Evolutionary conservation across 2,329 filamentous ascomycete species (phyloP), one percentile per base, ranked within the genome.

Genomic region (Fusarium xylarioides): DNA sequence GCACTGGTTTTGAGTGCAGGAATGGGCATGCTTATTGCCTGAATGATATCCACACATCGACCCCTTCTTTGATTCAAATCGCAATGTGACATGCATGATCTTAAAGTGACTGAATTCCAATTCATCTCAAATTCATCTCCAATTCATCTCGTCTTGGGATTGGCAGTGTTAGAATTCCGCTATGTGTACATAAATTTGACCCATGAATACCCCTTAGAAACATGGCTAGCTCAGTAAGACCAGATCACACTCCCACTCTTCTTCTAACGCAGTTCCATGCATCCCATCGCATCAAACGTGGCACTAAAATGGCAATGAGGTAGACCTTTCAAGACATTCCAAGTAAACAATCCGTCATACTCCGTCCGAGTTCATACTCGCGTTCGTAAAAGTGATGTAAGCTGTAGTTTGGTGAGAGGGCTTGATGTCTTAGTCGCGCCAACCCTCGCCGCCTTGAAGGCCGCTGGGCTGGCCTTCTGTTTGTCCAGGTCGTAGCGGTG

Each of bases 391-490:
- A 59, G 52, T 46, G 38, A 44, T 43, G 18, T 30, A 34, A 28
- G 65, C 23, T 42, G 16, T 52, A 23, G 56, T 21, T 54, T 28
- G 19, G 44, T 23, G 32, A 14, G 42, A 10, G 30, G 16, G 40
- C 40, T 43, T 19, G 35, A 26, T 30, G 15, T 16, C 64, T 69
- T 76, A 84, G 60, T 84, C 82, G 30, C 81, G 78, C 86, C 86
- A 87, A 67, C 86, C 86, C 59, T 86, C 82, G 18, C 85, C 85
- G n/a, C 79, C 82, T 37, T 82, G 79, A n/a, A 87, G 79, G 7
- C 83, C 85, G 49, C 78, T 82, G 11, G 83, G 81, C 40, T 79
- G 74, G 16, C 76, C 80, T 30, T 79, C 74, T 40, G 71, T 68
- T 54, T 77, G 76, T 38, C 78, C 76, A 7, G 78, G 77, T 66